Percentiles rank a stretch among this genome's conserved stretches.
phyloP scores from a whole-genome alignment of 2,329 filamentous ascomycete species.

The Verticillium nonalfalfae region DNA sequence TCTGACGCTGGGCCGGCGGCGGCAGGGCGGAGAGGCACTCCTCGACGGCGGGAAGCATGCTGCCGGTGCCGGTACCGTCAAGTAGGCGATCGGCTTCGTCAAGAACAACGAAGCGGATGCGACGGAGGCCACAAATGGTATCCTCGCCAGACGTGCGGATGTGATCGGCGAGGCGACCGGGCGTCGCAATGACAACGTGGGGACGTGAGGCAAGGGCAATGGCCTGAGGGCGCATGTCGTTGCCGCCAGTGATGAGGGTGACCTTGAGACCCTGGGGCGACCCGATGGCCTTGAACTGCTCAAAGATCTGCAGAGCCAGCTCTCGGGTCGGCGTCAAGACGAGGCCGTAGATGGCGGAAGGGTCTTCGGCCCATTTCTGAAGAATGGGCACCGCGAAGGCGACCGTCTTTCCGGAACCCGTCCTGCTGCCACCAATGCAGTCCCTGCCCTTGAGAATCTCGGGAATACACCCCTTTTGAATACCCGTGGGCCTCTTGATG shows the following conservation, averaged over 20 bases:
- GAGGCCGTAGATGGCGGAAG: conserved; percentile 82
- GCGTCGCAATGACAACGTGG: conserved; percentile 91
- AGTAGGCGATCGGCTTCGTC: conserved; percentile 94
- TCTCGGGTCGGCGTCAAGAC: conserved; percentile 88
- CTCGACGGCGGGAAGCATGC: conserved; percentile 92
- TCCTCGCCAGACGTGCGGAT: conserved; percentile 88
- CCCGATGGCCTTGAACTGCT: conserved; percentile 92
- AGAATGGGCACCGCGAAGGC: conserved; percentile 93
- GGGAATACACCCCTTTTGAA: conserved; percentile 89
- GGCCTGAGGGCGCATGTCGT: conserved; percentile 88
- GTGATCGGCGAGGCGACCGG: conserved; percentile 88
- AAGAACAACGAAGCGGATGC: conserved; percentile 80
- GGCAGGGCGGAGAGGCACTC: conserved; percentile 81
- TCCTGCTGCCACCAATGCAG: conserved; percentile 90
- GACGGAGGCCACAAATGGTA: conserved; percentile 73
- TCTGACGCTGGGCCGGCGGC: conserved; percentile 74
- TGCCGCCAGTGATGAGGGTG: conserved; percentile 83
- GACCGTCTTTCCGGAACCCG: conserved; percentile 95
- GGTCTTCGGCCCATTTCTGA: conserved; percentile 89
- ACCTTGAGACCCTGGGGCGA: conserved; percentile 82
- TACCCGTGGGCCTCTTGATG: conserved; percentile 82
- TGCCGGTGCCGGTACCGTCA: conserved; percentile 63
- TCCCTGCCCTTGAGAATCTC: conserved; percentile 87
- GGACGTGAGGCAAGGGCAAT: conserved; percentile 75
- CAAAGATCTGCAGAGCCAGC: conserved; percentile 90